phyloP scores from a whole-genome alignment of 768 basidiomycete species.

The Lactarius hatsudake region DNA sequence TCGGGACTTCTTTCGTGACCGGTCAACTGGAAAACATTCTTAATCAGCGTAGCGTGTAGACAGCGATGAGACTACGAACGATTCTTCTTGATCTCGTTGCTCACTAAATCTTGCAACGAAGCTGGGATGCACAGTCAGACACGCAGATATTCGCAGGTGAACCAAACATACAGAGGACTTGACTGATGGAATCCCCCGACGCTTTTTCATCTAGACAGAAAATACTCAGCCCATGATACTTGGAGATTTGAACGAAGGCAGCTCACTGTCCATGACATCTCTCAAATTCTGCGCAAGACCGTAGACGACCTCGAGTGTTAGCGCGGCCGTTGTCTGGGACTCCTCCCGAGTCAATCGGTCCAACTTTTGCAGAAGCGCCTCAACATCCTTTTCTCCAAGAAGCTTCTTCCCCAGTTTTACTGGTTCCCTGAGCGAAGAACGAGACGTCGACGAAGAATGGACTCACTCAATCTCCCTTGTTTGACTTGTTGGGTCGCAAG shows the following conservation, averaged over 20 bases:
- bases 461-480: neutral
- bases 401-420: neutral
- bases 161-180: neutral
- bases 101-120: neutral
- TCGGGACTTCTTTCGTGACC: neutral
- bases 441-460: neutral
- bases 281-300: neutral
- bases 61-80: neutral
- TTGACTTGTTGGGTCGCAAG: neutral
- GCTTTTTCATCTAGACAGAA: neutral
- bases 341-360: neutral
- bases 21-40: neutral
- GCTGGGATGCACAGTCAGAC: neutral
- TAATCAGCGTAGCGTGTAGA: neutral
- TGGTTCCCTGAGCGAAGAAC: neutral
- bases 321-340: neutral
- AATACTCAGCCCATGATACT: neutral
- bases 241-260: neutral
- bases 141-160: neutral
- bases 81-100: neutral
- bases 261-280: neutral
- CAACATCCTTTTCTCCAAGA: neutral
- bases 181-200: neutral
- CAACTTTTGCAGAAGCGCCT: neutral
- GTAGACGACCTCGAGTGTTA: neutral